Conservation (phyloP, 805 yeast species). For the Kodamaea jinghongensis region DNA sequence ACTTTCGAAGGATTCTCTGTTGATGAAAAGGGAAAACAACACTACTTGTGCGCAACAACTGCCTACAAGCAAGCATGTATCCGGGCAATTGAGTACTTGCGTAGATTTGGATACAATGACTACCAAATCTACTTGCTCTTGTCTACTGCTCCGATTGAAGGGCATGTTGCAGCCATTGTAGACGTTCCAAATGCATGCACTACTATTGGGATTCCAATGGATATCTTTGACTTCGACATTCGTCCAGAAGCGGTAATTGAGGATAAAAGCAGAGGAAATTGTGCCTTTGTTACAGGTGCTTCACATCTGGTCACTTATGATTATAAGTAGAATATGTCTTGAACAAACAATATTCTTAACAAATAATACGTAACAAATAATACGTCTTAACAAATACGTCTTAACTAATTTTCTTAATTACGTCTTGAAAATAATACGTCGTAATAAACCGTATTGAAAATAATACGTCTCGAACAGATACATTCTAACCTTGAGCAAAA, state of each 20-base stretch:
- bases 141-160: conserved; percentile 50
- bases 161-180: conserved; percentile 51
- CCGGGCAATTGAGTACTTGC: conserved; percentile 47
- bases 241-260: conserved; percentile 33
- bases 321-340: conserved; percentile 9
- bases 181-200: conserved; percentile 55
- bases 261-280: conserved; percentile 32
- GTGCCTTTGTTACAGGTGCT: conserved; percentile 33
- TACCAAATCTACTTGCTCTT: conserved; percentile 47
- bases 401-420: too few species aligned
- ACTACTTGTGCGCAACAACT: conserved; percentile 46
- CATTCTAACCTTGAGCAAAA: too few species aligned
- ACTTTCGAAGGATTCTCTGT: conserved; percentile 56
- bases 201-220: conserved; percentile 50
- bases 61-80: conserved; percentile 52
- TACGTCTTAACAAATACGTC: too few species aligned
- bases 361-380: too few species aligned
- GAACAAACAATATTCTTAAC: conserved; percentile 1
- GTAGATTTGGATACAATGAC: conserved; percentile 50
- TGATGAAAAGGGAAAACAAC: conserved; percentile 46
- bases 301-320: conserved; percentile 14
- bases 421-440: too few species aligned
- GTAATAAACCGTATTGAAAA: too few species aligned
- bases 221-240: conserved; percentile 49
- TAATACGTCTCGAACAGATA: too few species aligned